phyloP scores from a whole-genome alignment of 2,329 filamentous ascomycete species.

The Immersiporthe knoxdaviesiana region DNA sequence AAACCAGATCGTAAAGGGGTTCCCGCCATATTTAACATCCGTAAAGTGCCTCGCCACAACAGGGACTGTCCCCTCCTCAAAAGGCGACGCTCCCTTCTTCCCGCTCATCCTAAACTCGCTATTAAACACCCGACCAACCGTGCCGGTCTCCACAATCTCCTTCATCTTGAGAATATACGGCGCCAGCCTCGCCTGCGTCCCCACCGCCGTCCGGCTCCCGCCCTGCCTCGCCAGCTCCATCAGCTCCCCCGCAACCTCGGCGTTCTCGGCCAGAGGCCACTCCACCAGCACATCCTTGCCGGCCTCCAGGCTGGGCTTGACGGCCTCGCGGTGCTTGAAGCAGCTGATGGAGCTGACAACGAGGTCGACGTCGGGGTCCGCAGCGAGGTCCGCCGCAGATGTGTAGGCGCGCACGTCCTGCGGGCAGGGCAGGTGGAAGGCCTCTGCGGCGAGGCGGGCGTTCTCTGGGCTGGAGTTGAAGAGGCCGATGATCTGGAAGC shows the following conservation, averaged over 20 bases:
- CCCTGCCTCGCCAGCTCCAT: constrained; percentile 37
- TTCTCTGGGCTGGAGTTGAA: constrained; percentile 53
- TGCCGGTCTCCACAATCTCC: constrained; percentile 47
- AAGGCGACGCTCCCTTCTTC: constrained; percentile 34
- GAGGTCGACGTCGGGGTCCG: constrained; percentile 55
- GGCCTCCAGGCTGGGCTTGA: constrained; percentile 51
- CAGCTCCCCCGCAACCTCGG: constrained; percentile 47
- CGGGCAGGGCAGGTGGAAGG: constrained; percentile 44
- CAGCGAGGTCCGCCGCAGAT: constrained; percentile 50
- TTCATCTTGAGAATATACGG: constrained; percentile 50
- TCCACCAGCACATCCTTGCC: constrained; percentile 60
- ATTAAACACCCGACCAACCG: constrained; percentile 58
- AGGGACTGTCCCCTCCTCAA: constrained; percentile 38
- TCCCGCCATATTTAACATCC: constrained; percentile 51
- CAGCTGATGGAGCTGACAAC: constrained; percentile 59
- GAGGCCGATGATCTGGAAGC: constrained; percentile 55
- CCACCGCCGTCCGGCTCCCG: constrained; percentile 46
- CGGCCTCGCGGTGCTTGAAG: constrained; percentile 52
- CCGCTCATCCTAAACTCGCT: constrained; percentile 48
- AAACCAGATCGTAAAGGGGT: constrained; percentile 46
- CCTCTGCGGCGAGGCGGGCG: constrained; percentile 46
- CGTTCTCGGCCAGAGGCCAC: constrained; percentile 58
- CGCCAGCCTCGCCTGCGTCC: constrained; percentile 53
- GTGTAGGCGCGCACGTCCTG: constrained; percentile 52
- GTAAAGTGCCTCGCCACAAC: constrained; percentile 51